Evolutionary conservation across 2,329 filamentous ascomycete species (phyloP), one percentile per base, ranked within the genome.

Genomic region (Chlorencoelia australis): DNA sequence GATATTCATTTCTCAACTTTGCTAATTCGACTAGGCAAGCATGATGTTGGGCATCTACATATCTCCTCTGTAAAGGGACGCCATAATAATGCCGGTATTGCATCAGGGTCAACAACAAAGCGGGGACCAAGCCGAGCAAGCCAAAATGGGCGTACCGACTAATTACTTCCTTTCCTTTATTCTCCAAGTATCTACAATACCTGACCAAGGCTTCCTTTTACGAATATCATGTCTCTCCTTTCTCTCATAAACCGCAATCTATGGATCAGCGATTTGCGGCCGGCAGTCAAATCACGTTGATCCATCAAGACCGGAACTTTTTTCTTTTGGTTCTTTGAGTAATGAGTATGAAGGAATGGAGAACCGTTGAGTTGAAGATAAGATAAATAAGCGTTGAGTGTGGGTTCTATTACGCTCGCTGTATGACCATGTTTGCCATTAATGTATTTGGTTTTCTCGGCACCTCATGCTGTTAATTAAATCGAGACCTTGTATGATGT

Each of bases 41-140:
- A 86, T 52, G 80, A 86, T 56, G 81, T 86, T 32, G 71, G 74
- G 37, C 74, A 67, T 37, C 57, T 81, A 33, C 63, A 68, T 40
- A 64, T 63, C 41, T 59, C 61, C 31, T 54, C 62, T 32, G 68
- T 65, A 47, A 59, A 64, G 40, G 66, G 67, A 22, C 49, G 65
- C 20, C 35, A 44, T 21, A 26, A 37, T 10, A 40, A 35, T n/a
- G 42, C 33, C 14, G 43, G 41, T 7, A 18, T 39, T 19, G 42
- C 48, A 21, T 47, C 48, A 11, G 43, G 40, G 3, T 47, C 46
- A 29, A 15, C 39, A 9, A 35, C 37, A 9, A 35, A 37, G 29
- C 29, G 25, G 11, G 38, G 25, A 18, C 34, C 42, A 35, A 48
- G 39, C 29, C 40, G 45, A 20, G 45, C 46, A n/a, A 50, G 45